Evolutionary conservation across 352 stramenopile genomes (phyloP), one percentile per base, ranked within the genome.

Genomic region (Nothophytophthora sp.): DNA sequence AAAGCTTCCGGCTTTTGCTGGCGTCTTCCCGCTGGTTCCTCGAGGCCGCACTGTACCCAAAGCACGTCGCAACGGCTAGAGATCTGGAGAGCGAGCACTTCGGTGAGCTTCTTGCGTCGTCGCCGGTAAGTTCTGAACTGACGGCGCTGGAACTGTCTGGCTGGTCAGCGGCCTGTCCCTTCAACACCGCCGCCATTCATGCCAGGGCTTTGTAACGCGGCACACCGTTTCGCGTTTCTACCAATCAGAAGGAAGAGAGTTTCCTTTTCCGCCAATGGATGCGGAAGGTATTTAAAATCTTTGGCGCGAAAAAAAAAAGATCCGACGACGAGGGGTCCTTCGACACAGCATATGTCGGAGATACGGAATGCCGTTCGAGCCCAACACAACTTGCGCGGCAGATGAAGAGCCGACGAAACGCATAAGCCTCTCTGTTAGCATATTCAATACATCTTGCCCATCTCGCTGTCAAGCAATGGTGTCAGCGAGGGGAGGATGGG

Each of bases 101-200:
- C 16, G 11, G 24, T 32, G 12, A 10, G 29, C 29, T 16, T 5
- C 12, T n/a, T 35, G 10, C 10, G 12, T 35, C 29, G 6, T n/a
- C 9, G 30, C 57, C 23, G 33, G 51, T 27, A 43, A 30, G 6
- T 47, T 63, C 45, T 42, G 52, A 16, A 66, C 57, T 46, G 43
- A 35, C 25, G 18, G 16, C 10, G 29, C 29, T 25, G 16, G 43
- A 55, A 65, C 60, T 50, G 50, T 44, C 49, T 60, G 57, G 55
- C 43, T 60, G 29, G n/a, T 58, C 39, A 57, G 57, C 33, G 28
- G 19, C 15, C 11, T 29, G 43, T 32, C 27, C n/a, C n/a, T n/a
- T n/a, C n/a, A n/a, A n/a, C n/a, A n/a, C n/a, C n/a, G n/a, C n/a
- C n/a, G n/a, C n/a, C n/a, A n/a, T n/a, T n/a, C n/a, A n/a, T n/a